Evolutionary conservation across 2,329 filamentous ascomycete genomes (phyloP), one percentile per base, ranked within the genome.

Genomic region (Lachnellula arida): DNA sequence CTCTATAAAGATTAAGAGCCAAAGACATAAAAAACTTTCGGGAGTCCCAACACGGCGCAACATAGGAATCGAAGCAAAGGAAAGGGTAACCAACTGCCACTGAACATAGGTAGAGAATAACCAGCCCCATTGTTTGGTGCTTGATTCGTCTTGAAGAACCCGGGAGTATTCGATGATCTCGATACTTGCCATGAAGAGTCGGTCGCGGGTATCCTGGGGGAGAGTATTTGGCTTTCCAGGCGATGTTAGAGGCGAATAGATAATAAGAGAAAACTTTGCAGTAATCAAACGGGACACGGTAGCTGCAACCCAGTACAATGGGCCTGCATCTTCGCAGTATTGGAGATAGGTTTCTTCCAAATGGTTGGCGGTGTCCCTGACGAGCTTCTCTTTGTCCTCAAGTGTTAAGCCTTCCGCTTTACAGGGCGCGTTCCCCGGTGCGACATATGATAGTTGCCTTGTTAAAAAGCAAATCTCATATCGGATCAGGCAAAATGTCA

Each of bases 291-390:
- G 68, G 4, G 70, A 67, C 12, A 72, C 63, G 17, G 74, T 79
- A 19, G 76, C 74, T 1, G 75, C 74, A 9, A 79, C 74, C 78
- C 78, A 82, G 57, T 76, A 76, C n/a, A 80, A 70, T 11, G 77
- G 64, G 44, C 74, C 73, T 55, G 68, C 65, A 40, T 76, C 70
- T 22, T 74, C 65, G 42, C 68, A 71, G 46, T 70, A 65, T 49
- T 63, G 60, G 0, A 71, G 59, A 57, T 70, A 71, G n/a, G 58
- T 66, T n/a, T 53, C 57, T 43, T 71, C 68, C 0, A 71, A 44
- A 43, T 59, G 54, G 3, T 65, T 54, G 42, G 71, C 67, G 0
- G 68, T 63, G 1, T 69, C 61, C 17, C 60, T 57, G 4, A 71
- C 57, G 43, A 70, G n/a, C n/a, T 49, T 44, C 37, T 71, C 67